These are phyloP conservation scores for Cryptomeria japonica DNA, from an alignment of 75 land plant species.

Conservation along the genomic window DNA sequence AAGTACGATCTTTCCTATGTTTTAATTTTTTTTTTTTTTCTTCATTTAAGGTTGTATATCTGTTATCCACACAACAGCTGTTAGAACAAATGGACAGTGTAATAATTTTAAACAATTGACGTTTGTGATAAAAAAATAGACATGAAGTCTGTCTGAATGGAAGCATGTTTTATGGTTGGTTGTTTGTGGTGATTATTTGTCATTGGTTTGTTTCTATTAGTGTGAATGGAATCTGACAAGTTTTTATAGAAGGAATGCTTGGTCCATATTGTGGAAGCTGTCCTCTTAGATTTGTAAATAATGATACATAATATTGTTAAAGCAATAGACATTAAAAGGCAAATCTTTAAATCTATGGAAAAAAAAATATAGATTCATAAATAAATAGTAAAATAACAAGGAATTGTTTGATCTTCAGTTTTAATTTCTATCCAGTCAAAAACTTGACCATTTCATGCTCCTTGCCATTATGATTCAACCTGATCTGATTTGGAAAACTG, in stretches of 20 bases:
- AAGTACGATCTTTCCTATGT: slow-evolving; percentile 41
- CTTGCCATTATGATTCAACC: neutral
- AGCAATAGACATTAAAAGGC: neutral
- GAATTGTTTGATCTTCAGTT: neutral
- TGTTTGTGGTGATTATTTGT: neutral
- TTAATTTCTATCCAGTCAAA: neutral
- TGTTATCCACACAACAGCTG: neutral
- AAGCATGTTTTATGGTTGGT: neutral
- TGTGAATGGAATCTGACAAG: neutral
- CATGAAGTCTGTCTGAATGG: neutral
- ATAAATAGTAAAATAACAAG: neutral
- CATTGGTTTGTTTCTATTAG: neutral
- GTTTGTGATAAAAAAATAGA: neutral
- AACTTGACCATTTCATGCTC: neutral
- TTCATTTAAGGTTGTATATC: neutral
- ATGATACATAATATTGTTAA: neutral
- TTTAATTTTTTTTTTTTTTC: neutral
- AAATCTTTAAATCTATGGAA: neutral
- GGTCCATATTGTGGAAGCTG: neutral
- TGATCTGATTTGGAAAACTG: neutral
- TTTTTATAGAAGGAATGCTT: neutral
- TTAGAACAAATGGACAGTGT: neutral
- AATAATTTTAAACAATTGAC: neutral
- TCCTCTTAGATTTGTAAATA: neutral
- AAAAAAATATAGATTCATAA: neutral